Evolutionary conservation across 345 rosid genomes (phyloP).

Genomic region (Eucalyptus curtisii): DNA sequence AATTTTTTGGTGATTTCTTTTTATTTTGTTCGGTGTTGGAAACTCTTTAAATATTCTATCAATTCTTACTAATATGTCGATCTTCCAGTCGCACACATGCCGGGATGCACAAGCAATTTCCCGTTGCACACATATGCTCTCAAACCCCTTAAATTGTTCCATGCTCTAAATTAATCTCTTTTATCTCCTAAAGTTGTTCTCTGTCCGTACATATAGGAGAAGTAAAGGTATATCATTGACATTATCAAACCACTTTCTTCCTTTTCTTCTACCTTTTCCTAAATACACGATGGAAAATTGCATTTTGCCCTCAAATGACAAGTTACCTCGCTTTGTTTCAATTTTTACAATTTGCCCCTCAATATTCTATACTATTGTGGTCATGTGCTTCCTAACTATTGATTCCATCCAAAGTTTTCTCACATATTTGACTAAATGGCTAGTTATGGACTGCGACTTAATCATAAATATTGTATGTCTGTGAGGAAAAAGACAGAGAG

Average conservation of each 20-base stretch:
- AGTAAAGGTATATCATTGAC: not conserved
- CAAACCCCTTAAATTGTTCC: no score
- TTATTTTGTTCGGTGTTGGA: no score
- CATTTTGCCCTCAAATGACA: not conserved
- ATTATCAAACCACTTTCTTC: not conserved
- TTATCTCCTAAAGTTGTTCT: not conserved
- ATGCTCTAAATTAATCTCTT: not conserved
- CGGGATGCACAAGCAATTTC: not conserved
- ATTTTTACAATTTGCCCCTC: not conserved
- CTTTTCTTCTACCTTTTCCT: not conserved
- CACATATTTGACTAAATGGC: not conserved
- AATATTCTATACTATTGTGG: not conserved
- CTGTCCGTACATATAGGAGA: not conserved
- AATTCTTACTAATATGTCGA: not conserved
- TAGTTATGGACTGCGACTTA: not conserved
- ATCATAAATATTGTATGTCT: not conserved
- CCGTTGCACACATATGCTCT: not conserved
- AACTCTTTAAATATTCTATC: no score
- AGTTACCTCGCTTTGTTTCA: not conserved
- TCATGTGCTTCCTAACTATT: not conserved
- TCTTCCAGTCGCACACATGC: not conserved
- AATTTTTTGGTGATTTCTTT: no score
- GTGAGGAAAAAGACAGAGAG: not conserved
- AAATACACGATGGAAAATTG: fast-evolving
- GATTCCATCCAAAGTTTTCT: not conserved